A percentile compares a stretch with the other conserved stretches of the same genome.
Evolutionary conservation across 768 basidiomycete species (phyloP).

Genomic region (Leccinum variicolor): DNA sequence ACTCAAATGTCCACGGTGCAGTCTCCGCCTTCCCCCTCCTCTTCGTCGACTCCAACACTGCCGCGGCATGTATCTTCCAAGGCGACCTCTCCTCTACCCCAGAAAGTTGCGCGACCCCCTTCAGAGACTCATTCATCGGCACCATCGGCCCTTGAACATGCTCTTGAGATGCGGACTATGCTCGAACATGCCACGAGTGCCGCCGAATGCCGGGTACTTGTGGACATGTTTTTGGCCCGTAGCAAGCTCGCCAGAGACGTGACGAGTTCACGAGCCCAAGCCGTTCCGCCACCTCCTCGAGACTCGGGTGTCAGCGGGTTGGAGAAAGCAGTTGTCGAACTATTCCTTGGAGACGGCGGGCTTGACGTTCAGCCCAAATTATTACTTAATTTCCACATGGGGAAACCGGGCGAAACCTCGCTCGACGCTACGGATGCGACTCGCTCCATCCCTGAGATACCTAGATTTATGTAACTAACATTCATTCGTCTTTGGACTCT

Average conservation of each 20-base stretch:
- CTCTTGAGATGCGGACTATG: slow-evolving; percentile 65
- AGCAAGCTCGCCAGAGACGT: slow-evolving; percentile 41
- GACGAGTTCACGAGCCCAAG: slow-evolving; percentile 26
- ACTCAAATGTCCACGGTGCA: neutral
- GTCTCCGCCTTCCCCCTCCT: neutral
- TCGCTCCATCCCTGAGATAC: slow-evolving; percentile 14
- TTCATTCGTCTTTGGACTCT: neutral
- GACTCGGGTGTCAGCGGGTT: slow-evolving; percentile 29
- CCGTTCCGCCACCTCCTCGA: slow-evolving; percentile 36
- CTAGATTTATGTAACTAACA: neutral
- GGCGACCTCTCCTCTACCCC: slow-evolving; percentile 2
- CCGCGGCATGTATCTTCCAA: slow-evolving; percentile 18
- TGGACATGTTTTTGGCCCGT: slow-evolving; percentile 77
- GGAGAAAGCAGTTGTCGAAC: slow-evolving; percentile 51
- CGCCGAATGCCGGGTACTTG: slow-evolving; percentile 81
- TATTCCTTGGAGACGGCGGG: slow-evolving; percentile 33
- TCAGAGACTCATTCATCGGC: slow-evolving; percentile 17
- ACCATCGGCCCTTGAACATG: slow-evolving; percentile 40
- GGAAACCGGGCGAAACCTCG: slow-evolving; percentile 2
- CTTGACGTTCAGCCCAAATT: neutral
- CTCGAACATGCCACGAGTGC: slow-evolving; percentile 67
- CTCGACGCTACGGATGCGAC: neutral
- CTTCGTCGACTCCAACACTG: slow-evolving; percentile 1
- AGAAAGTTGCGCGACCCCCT: slow-evolving; percentile 11
- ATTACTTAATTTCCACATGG: neutral